Percentiles rank a stretch among this genome's conserved stretches.
Evolutionary conservation across 257 asterid genomes (phyloP).

Genomic region (Prunella vulgaris): DNA sequence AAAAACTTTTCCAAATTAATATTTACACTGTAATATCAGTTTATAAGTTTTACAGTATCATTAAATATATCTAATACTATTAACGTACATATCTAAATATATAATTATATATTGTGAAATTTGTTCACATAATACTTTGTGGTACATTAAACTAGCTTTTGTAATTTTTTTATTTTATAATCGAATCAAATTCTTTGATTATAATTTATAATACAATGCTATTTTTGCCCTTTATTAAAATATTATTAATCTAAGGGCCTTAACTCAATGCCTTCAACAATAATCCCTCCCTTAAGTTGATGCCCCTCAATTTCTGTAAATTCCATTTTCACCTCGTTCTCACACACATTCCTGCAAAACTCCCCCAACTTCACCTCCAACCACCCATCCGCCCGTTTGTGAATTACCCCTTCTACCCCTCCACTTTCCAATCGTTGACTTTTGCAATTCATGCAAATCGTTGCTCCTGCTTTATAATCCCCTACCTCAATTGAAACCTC

Average conservation of each 20-base stretch:
- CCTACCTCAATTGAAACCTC: conserved; percentile 47
- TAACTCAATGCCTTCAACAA: conserved; percentile 64
- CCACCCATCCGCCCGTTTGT: conserved; percentile 57
- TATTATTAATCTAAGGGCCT: conserved; percentile 40
- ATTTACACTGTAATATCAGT: too few relatives aligned
- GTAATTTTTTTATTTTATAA: too few relatives aligned
- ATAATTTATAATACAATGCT: neutral
- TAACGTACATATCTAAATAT: too few relatives aligned
- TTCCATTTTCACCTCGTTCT: conserved; percentile 49
- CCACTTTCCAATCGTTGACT: neutral
- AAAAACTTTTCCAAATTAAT: too few relatives aligned
- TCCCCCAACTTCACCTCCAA: conserved; percentile 62
- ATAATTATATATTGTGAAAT: too few relatives aligned
- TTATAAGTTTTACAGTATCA: too few relatives aligned
- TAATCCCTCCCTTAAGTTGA: conserved; percentile 64
- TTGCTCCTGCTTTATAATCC: conserved; percentile 23
- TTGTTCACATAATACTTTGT: too few relatives aligned
- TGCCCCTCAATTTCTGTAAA: conserved; percentile 46
- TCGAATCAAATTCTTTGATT: neutral
- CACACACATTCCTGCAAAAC: conserved; percentile 33
- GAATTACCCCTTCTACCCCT: conserved; percentile 1
- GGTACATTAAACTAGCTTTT: too few relatives aligned
- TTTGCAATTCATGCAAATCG: conserved; percentile 9
- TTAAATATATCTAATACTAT: too few relatives aligned
- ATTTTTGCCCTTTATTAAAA: neutral